phyloP scores from a whole-genome alignment of 352 stramenopile species.

The Phytopythium litorale region DNA sequence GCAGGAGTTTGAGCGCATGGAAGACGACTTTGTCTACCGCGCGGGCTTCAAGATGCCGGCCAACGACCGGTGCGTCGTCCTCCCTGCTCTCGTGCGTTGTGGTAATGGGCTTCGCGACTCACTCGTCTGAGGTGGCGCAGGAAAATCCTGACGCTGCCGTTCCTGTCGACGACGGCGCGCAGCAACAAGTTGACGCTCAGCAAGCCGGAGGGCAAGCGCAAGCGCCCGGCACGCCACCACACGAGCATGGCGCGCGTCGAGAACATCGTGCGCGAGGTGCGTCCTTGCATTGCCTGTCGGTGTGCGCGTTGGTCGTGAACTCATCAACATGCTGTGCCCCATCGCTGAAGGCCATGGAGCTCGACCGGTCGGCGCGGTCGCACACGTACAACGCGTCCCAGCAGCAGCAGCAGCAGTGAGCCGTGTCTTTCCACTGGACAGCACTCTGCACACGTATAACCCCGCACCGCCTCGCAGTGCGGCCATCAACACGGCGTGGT shows the following conservation, averaged over 20 bases:
- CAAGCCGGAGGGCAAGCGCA: constrained; percentile 65
- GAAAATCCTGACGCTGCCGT: constrained; percentile 71
- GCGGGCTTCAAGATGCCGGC: constrained; percentile 83
- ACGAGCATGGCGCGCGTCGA: constrained; percentile 49
- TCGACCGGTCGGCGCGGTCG: constrained; percentile 32
- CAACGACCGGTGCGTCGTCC: constrained; percentile 51
- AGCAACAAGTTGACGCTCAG: constrained; percentile 67
- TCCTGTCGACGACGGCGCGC: constrained; percentile 58
- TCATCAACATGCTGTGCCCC: not conserved
- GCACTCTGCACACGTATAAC: not conserved
- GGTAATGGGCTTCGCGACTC: not conserved
- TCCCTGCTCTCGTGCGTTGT: constrained; percentile 1
- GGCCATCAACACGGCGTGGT: not conserved
- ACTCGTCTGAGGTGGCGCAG: constrained; percentile 14
- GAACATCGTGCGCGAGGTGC: constrained; percentile 64
- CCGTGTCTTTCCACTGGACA: not conserved
- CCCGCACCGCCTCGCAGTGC: not conserved
- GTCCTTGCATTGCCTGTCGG: constrained; percentile 1
- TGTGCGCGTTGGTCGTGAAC: constrained; percentile 8
- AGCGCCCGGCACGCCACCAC: constrained; percentile 33
- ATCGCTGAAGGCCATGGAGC: constrained; percentile 48
- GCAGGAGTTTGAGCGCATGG: constrained; percentile 54
- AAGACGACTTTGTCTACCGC: constrained; percentile 80
- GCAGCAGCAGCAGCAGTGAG: constrained; percentile 3
- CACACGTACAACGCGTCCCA: not conserved